A percentile compares a stretch with the other conserved stretches of the same genome.
Evolutionary conservation across 257 asterid species (phyloP).

Genomic region (Solanum paucissectum): DNA sequence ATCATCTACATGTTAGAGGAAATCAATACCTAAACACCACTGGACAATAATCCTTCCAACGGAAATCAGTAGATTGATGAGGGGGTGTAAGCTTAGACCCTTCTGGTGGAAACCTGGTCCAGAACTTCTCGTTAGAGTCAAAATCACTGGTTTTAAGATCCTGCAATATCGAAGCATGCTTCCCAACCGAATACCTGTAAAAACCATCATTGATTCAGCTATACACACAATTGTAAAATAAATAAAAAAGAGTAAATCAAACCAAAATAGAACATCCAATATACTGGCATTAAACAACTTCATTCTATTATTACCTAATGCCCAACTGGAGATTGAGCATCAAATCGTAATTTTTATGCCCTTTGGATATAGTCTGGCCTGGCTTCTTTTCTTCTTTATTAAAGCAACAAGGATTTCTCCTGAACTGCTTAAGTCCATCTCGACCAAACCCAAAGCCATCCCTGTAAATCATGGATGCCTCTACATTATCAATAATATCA

Average conservation of each 20-base stretch:
- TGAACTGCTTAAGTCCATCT: constrained; percentile 54
- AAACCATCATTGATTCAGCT: not conserved
- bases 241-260: not conserved
- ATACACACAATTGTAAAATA: not conserved
- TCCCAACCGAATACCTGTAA: constrained; percentile 52
- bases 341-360: constrained; percentile 87
- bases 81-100: constrained; percentile 66
- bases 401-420: constrained; percentile 56
- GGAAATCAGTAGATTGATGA: constrained; percentile 54
- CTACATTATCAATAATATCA: constrained; percentile 77
- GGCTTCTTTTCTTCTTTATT: constrained; percentile 81
- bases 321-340: constrained; percentile 99
- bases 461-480: constrained; percentile 63
- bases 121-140: constrained; percentile 56
- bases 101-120: constrained; percentile 52
- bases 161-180: constrained; percentile 32
- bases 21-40: constrained; percentile 49
- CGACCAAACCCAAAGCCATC: constrained; percentile 43
- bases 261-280: not conserved
- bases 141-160: constrained; percentile 47
- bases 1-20: not conserved
- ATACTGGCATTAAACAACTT: not conserved
- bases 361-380: constrained; percentile 73
- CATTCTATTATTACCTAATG: constrained; percentile 42
- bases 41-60: constrained; percentile 78